Base-by-base conservation (phyloP, 345 rosid species). In the Kernera saxatilis region DNA sequence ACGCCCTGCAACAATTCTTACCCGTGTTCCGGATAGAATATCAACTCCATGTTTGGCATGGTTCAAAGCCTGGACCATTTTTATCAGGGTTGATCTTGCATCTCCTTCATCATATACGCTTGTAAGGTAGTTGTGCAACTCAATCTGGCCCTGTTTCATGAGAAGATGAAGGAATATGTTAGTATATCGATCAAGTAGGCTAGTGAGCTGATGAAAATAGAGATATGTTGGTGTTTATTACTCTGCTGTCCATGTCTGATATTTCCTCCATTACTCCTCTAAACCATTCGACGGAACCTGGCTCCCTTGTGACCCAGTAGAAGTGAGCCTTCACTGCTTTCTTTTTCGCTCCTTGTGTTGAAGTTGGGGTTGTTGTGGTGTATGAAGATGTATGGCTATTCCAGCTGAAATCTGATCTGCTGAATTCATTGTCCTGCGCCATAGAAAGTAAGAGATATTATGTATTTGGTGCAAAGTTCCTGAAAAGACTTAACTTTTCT, bases 101-200 rank as follows among this genome's bases (percentile, higher is more conserved):
- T 94, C 99, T 2, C 96, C 95, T 79, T 94, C 99, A 80, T 94
- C 99, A 64, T 94, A 94, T 41, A 94, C 99, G 49, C 96, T 94
- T 12, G 99, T 94, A 15, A 94, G 93, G 81, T 91, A 84, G 82
- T 91, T 94, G 79, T 91, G 99, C 79, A 94, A 77, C 80, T 94
- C 96, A 64, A 94, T 93, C 64, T 91, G 97, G 17, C 95, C 95
- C 99, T 91, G 80, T 77, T 73, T 41, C 70, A 64, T 7, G 19
- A 35, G 22, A 60, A 23, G 41, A 46, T 36, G 36, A 33, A 62
- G 36, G 29, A 70, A 53, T 21, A 18, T 18, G 18, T 66, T 58
- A 67, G 56, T 33, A n/a, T 23, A 25, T 59, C n/a, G 26, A 18
- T 40, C 37, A 67, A 13, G n/a, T 13, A 39, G 12, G 32, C 23